A percentile compares a stretch with the other conserved stretches of the same genome.
These are phyloP conservation scores for Capsicum chinense DNA, from an alignment of 257 asterid species.

Conservation along the genomic window DNA sequence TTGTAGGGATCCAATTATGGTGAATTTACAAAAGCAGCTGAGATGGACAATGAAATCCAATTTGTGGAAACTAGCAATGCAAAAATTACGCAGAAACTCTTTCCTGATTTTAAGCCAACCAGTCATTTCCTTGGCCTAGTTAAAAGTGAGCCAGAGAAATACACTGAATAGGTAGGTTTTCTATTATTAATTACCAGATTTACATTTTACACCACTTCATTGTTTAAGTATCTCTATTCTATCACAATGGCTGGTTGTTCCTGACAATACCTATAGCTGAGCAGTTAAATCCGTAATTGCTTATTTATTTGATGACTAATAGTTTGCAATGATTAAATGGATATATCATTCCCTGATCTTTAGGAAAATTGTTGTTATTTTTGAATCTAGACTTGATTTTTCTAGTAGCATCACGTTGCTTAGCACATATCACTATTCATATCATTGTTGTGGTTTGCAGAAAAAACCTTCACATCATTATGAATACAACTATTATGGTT, in stretches of 20 bases:
- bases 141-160: slow-evolving; percentile 82
- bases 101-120: slow-evolving; percentile 49
- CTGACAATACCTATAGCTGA: neutral
- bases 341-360: neutral
- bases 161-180: slow-evolving; percentile 70
- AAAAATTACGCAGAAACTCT: slow-evolving; percentile 66
- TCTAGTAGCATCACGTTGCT: neutral
- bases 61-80: slow-evolving; percentile 71
- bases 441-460: slow-evolving; percentile 54
- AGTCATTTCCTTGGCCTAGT: slow-evolving; percentile 73
- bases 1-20: slow-evolving; percentile 66
- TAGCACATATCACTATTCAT: neutral
- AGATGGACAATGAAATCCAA: slow-evolving; percentile 75
- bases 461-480: slow-evolving; percentile 43
- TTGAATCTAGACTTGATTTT: neutral
- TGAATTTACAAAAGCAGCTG: slow-evolving; percentile 79
- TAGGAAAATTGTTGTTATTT: neutral
- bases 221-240: neutral
- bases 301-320: neutral
- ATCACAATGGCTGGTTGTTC: slow-evolving; percentile 10
- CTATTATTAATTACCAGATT: neutral
- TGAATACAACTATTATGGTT: no score
- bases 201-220: neutral
- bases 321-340: neutral
- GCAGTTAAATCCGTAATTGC: neutral